phyloP scores from a whole-genome alignment of 2,329 filamentous ascomycete genomes.

The Colletotrichum trifolii region DNA sequence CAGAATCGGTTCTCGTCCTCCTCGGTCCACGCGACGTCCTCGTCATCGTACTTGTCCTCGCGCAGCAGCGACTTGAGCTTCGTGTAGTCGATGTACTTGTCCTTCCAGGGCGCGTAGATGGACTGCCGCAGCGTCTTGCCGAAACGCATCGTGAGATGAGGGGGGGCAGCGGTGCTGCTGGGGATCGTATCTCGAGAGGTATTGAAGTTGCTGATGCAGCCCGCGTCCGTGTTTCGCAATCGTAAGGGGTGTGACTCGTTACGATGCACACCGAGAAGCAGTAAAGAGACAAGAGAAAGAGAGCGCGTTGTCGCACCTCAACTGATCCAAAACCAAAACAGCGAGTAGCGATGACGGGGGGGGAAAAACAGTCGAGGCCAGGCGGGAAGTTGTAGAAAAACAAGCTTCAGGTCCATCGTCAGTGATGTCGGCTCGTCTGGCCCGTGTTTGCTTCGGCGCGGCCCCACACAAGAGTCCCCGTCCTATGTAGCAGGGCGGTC shows the following conservation, averaged over 20 bases:
- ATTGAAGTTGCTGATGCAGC: not conserved
- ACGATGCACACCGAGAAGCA: too few species aligned
- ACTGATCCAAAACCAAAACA: too few species aligned
- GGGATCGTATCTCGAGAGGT: not conserved
- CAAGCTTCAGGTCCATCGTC: constrained; percentile 23
- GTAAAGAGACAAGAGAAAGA: too few species aligned
- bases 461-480: constrained; percentile 21
- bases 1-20: constrained; percentile 94
- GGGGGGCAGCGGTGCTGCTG: constrained; percentile 10
- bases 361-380: constrained; percentile 2
- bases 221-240: too few species aligned
- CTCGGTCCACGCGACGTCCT: constrained; percentile 84
- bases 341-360: too few species aligned
- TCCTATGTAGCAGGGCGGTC: constrained; percentile 20
- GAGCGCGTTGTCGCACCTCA: too few species aligned
- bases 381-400: constrained; percentile 10
- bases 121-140: constrained; percentile 86
- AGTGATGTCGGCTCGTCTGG: constrained; percentile 17
- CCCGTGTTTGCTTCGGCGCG: constrained; percentile 21
- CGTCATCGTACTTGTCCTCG: constrained; percentile 74
- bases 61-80: constrained; percentile 92
- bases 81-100: constrained; percentile 93
- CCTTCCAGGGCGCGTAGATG: constrained; percentile 88
- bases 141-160: constrained; percentile 79
- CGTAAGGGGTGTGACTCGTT: too few species aligned